Evolutionary conservation across 2,329 filamentous ascomycete genomes (phyloP).

Genomic region (Parascedosporium putredinis): DNA sequence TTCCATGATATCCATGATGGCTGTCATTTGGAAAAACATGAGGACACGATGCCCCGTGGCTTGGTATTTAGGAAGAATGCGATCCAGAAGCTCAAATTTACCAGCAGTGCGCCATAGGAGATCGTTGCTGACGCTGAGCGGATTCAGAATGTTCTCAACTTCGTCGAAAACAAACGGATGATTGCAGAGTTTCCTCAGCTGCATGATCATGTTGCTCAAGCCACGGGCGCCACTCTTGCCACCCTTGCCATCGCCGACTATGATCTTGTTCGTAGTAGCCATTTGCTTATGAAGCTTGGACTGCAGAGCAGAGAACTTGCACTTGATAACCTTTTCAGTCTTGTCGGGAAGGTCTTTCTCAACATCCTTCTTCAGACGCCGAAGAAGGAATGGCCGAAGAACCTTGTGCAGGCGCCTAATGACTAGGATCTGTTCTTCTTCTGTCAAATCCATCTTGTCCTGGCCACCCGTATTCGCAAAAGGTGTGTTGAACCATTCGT

Average conservation of each 20-base stretch:
- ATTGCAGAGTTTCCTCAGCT: slow-evolving; percentile 95
- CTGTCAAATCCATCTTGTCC: slow-evolving; percentile 96
- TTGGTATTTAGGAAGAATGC: slow-evolving; percentile 87
- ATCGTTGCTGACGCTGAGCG: slow-evolving; percentile 78
- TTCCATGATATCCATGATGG: slow-evolving; percentile 99
- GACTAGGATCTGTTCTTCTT: slow-evolving; percentile 98
- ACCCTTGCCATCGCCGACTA: slow-evolving; percentile 89
- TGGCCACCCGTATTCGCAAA: slow-evolving; percentile 97
- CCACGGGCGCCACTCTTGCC: slow-evolving; percentile 90
- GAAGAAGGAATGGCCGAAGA: slow-evolving; percentile 87
- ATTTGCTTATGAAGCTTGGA: slow-evolving; percentile 95
- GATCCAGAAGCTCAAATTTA: slow-evolving; percentile 92
- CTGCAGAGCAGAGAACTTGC: slow-evolving; percentile 92
- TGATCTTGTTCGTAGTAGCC: slow-evolving; percentile 87
- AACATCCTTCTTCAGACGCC: slow-evolving; percentile 98
- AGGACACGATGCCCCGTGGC: slow-evolving; percentile 85
- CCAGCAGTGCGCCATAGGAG: slow-evolving; percentile 89
- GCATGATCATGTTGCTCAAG: slow-evolving; percentile 99
- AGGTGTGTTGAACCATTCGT: slow-evolving; percentile 99
- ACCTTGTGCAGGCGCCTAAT: slow-evolving; percentile 98
- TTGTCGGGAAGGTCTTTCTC: slow-evolving; percentile 98
- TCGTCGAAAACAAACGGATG: slow-evolving; percentile 98
- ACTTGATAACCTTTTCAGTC: slow-evolving; percentile 98
- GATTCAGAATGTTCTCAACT: slow-evolving; percentile 97
- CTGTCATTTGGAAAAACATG: slow-evolving; percentile 99